A percentile compares a stretch with the other conserved stretches of the same genome.
phyloP scores from a whole-genome alignment of 2,329 filamentous ascomycete genomes.

The Endothia cerciana region DNA sequence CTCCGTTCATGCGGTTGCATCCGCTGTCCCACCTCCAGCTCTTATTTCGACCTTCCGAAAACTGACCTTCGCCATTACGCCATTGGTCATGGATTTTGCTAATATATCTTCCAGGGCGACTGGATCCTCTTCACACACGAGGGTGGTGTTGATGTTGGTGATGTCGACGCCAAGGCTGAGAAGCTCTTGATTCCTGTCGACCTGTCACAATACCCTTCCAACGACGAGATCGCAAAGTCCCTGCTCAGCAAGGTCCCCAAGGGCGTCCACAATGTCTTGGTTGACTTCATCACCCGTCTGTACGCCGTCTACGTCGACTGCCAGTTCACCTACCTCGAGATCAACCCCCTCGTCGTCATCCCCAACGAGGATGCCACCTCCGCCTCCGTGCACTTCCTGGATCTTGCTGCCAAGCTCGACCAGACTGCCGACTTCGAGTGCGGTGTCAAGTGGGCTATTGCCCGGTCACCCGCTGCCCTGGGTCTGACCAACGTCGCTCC shows the following conservation, averaged over 20 bases:
- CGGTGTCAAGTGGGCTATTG: constrained; percentile 98
- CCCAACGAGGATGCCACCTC: constrained; percentile 92
- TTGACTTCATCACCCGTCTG: constrained; percentile 98
- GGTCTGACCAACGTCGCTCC: constrained; percentile 73
- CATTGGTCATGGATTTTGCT: constrained; percentile 23
- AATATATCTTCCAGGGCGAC: constrained; percentile 70
- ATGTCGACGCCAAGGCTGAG: constrained; percentile 98
- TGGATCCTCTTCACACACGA: constrained; percentile 99
- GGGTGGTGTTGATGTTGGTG: constrained; percentile 98
- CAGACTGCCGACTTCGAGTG: constrained; percentile 99
- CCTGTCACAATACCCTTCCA: constrained; percentile 91
- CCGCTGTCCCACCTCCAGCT: constrained; percentile 25
- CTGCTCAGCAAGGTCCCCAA: constrained; percentile 92
- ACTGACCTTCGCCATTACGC: constrained; percentile 30
- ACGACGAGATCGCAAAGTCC: constrained; percentile 83
- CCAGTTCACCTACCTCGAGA: constrained; percentile 99
- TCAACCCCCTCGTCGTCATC: constrained; percentile 98
- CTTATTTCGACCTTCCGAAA: constrained; percentile 31
- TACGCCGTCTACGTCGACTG: constrained; percentile 99
- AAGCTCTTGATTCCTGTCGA: constrained; percentile 98
- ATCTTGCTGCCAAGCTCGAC: constrained; percentile 97
- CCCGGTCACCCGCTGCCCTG: constrained; percentile 85
- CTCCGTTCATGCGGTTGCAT: constrained; percentile 24
- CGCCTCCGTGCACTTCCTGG: constrained; percentile 95
- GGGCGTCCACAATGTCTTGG: constrained; percentile 95